Conservation (phyloP, 2,329 filamentous ascomycete species). For the Dendrostoma leiphaemia region DNA sequence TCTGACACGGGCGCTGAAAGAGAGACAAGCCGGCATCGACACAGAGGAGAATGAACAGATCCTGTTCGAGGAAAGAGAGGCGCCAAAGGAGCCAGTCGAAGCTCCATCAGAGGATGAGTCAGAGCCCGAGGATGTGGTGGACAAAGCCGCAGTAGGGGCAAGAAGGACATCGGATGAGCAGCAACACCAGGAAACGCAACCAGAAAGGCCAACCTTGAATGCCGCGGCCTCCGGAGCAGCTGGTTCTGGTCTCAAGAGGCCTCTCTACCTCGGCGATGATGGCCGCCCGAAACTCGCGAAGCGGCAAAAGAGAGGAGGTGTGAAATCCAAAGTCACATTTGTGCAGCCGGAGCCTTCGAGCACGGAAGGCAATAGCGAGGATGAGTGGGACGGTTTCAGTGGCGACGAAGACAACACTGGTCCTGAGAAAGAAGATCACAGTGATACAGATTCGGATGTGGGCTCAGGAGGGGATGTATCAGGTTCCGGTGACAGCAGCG, state of each 20-base stretch:
- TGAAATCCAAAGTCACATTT: conserved; percentile 53
- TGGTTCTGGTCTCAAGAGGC: conserved; percentile 83
- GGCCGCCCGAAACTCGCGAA: conserved; percentile 82
- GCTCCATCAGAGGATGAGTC: conserved; percentile 26
- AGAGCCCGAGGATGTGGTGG: conserved; percentile 26
- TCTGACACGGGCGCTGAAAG: conserved; percentile 61
- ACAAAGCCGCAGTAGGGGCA: background rate
- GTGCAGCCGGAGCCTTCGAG: conserved; percentile 38
- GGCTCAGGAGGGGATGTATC: conserved; percentile 23
- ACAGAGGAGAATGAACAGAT: conserved; percentile 51
- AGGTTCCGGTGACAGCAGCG: conserved; percentile 28
- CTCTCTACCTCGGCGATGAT: conserved; percentile 74
- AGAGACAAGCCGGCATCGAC: conserved; percentile 62
- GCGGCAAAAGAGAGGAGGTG: conserved; percentile 68
- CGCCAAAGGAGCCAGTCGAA: conserved; percentile 25
- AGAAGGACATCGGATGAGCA: background rate
- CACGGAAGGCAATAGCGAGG: conserved; percentile 21
- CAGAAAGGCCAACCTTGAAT: background rate
- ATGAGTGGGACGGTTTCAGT: conserved; percentile 63
- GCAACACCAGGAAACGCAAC: background rate
- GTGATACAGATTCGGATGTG: background rate
- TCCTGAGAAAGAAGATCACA: conserved; percentile 26
- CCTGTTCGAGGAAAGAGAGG: conserved; percentile 47
- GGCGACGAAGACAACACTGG: conserved; percentile 30
- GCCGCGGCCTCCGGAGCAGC: conserved; percentile 27